Evolutionary conservation across 163 green algal genomes (phyloP), one percentile per base, ranked within the genome.

Genomic region (Picocystis sp.): DNA sequence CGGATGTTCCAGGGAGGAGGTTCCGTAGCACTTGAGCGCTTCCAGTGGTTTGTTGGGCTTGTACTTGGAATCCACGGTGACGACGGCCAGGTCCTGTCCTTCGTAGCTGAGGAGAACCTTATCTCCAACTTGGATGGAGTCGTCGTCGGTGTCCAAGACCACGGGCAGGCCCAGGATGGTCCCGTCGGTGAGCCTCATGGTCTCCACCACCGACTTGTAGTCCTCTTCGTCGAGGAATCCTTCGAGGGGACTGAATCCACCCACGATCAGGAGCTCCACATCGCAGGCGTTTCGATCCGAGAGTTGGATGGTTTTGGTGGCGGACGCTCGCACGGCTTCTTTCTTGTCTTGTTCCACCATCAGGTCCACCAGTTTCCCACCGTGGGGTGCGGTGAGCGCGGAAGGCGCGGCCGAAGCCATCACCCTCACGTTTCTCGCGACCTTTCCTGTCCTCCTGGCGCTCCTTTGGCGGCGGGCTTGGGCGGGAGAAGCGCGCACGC

Each of bases 221-320:
- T 87, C 70, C 10, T 80, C 81, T 74, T 94, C 66, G 56, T 71
- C 71, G 69, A 95, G 83, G 75, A 95, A 95, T 52, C 87, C 86
- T 29, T 75, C 66, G 53, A 97, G 70, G 3, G 88, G 88, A 14
- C 83, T 93, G 75, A 97, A 97, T 45, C 66, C 88, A 48, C 85
- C 64, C 22, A 91, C 77, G 19, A 50, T 64, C 2, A 97, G 82
- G 55, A 97, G 82, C 77, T 97, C 88, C 9, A 95, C 80, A 56
- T 97, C 88, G 67, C 88, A 97, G 13, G 88, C 87, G 52, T 94
- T 92, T 52, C 88, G 77, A 71, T 97, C 85, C 45, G 61, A 81
- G 43, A 86, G 73, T 64, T 95, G 80, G 2, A 95, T 61, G 34
- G 67, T 81, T 59, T 84, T 81, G 65, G 56, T 90, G 72, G 70